phyloP scores from a whole-genome alignment of 306 rosid species.

The Parietaria judaica region DNA sequence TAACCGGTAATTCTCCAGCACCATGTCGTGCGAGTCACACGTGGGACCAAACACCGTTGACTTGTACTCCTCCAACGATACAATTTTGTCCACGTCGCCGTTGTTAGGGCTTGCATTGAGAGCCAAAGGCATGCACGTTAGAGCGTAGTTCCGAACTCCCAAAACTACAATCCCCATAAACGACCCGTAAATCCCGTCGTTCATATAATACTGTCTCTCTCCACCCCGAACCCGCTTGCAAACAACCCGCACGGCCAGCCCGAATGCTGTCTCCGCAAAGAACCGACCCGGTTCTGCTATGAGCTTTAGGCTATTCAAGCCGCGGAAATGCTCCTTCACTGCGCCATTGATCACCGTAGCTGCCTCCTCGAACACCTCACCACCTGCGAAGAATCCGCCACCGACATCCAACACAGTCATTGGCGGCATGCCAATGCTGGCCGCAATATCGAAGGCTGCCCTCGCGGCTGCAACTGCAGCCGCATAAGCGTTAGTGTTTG shows the following conservation, averaged over 20 bases:
- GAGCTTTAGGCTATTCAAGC: constrained; percentile 5
- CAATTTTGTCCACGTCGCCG: background rate
- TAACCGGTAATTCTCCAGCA: background rate
- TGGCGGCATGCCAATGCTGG: constrained; percentile 28
- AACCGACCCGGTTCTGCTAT: constrained; percentile 43
- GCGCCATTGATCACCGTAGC: constrained; percentile 26
- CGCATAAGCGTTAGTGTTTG: constrained; percentile 12
- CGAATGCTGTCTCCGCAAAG: constrained; percentile 33
- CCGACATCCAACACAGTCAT: constrained; percentile 46
- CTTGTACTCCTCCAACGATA: background rate
- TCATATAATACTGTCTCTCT: constrained; percentile 45
- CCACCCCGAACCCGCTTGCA: constrained; percentile 47
- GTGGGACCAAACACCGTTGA: constrained; percentile 4
- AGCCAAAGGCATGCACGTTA: background rate
- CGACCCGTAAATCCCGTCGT: constrained; percentile 32
- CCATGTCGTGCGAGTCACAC: background rate
- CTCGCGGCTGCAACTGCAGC: constrained; percentile 35
- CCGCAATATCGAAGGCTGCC: constrained; percentile 31
- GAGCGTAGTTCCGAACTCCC: background rate
- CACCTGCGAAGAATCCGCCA: constrained; percentile 45
- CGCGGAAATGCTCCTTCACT: constrained; percentile 13
- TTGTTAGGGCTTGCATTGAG: background rate
- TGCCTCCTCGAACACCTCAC: constrained; percentile 27
- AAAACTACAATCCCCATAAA: background rate
- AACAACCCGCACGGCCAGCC: constrained; percentile 29